These are phyloP conservation scores for Zalaria sp. DNA, from an alignment of 2,329 filamentous ascomycete genomes.

Conservation along the genomic window DNA sequence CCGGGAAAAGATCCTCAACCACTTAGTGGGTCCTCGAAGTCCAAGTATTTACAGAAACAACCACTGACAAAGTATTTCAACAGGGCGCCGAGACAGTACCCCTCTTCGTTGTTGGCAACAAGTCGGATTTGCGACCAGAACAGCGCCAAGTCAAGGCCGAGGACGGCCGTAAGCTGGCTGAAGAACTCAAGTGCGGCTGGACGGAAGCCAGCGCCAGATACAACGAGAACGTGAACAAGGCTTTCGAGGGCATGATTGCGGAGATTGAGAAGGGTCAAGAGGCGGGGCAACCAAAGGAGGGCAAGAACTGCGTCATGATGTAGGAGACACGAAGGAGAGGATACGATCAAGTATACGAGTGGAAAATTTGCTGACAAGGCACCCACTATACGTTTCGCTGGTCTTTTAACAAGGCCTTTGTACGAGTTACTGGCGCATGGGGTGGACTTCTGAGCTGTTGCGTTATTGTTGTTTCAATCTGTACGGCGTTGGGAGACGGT, in stretches of 20 bases:
- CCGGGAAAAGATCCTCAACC: constrained; percentile 91
- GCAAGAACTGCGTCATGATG: constrained; percentile 78
- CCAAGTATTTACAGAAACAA: background rate
- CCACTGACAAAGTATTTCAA: constrained; percentile 3
- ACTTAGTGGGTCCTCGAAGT: constrained; percentile 51
- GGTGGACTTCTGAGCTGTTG: too few relatives aligned
- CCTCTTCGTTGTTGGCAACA: constrained; percentile 92
- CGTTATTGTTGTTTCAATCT: too few relatives aligned
- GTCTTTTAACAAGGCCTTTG: too few relatives aligned
- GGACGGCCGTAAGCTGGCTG: constrained; percentile 70
- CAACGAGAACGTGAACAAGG: constrained; percentile 83
- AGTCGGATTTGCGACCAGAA: constrained; percentile 83
- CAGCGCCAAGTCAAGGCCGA: constrained; percentile 82
- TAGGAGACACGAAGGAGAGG: constrained; percentile 26
- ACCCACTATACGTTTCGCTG: too few relatives aligned
- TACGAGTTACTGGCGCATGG: too few relatives aligned
- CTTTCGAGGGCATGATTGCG: constrained; percentile 85
- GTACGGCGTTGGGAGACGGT: too few relatives aligned
- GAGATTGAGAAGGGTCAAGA: constrained; percentile 83
- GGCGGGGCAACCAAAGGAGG: constrained; percentile 72
- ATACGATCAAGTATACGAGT: background rate
- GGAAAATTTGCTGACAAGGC: too few relatives aligned
- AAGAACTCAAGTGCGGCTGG: constrained; percentile 84
- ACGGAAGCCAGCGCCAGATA: constrained; percentile 90
- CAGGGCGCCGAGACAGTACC: constrained; percentile 87